Evolutionary conservation across 2,329 filamentous ascomycete genomes (phyloP), one percentile per base, ranked within the genome.

Genomic region (Dactylonectria estremocensis): DNA sequence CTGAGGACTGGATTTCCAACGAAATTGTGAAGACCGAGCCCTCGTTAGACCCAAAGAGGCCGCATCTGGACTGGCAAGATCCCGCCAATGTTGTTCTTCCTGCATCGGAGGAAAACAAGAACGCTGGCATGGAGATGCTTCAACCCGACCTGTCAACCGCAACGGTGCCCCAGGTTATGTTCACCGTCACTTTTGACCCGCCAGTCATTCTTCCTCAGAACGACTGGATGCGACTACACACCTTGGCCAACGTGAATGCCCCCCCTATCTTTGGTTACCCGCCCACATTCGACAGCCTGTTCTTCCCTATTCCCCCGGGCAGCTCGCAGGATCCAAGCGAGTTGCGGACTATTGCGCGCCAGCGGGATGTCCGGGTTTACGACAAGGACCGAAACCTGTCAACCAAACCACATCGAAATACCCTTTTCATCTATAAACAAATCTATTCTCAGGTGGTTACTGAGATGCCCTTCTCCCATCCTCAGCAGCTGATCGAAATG

Each of bases 401-500:
- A 2, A 69, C 78, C 7, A 83, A 80, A 49, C 78, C 72, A 3
- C 88, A 91, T 73, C 78, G 80, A 13, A 93, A 92, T 75, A 89
- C 87, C 0, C 84, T 96, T 1, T 90, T 89, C 69, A 88, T 94
- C 18, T 89, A 92, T 61, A 94, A 93, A 78, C 88, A 90, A 2
- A 92, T 94, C 9, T 94, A 92, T 72, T 92, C 91, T 0, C 88
- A 91, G 63, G 84, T 86, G 3, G 79, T 97, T 9, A 88, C 87
- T 1, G 89, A 91, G 62, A 84, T 96, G 35, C 90, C 93, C 0
- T 95, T 97, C 76, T 89, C 90, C 2, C 94, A 97, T 75, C 94
- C 94, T 0, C 88, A 90, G 56, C 93, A 97, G 76, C 82, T 97
- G 4, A 83, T 95, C 7, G 86, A 89, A 60, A 89, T 95, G 76